Percentiles rank a stretch among this genome's conserved stretches.
phyloP scores from a whole-genome alignment of 2,329 filamentous ascomycete genomes.

The Ophiocordyceps sinensis region DNA sequence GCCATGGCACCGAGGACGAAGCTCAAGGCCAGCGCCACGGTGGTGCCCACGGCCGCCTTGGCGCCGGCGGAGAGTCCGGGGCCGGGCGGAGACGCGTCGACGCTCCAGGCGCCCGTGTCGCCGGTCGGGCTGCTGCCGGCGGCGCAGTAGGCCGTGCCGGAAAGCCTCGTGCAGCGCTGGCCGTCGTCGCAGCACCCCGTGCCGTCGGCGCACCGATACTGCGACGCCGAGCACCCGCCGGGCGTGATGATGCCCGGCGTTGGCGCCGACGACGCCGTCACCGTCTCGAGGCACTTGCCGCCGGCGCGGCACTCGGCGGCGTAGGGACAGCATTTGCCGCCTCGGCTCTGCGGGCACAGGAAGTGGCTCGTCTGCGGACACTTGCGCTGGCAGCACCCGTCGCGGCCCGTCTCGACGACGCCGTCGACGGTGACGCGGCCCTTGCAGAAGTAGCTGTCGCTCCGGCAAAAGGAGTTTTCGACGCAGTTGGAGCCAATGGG shows the following conservation, averaged over 20 bases:
- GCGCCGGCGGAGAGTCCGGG: constrained; percentile 30
- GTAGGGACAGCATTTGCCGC: constrained; percentile 35
- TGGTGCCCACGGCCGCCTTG: constrained; percentile 42
- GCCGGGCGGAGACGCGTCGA: constrained; percentile 5
- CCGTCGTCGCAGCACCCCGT: constrained; percentile 35
- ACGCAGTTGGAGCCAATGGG: constrained; percentile 25
- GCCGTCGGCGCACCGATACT: constrained; percentile 28
- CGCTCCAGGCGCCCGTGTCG: constrained; percentile 11
- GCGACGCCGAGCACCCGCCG: constrained; percentile 28
- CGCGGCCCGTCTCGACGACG: constrained; percentile 7
- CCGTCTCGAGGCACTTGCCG: constrained; percentile 20
- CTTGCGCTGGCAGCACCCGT: constrained; percentile 23
- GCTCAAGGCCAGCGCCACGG: constrained; percentile 29
- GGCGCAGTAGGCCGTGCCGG: constrained; percentile 24
- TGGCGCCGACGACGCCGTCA: constrained; percentile 6
- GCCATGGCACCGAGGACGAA: constrained; percentile 25
- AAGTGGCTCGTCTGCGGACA: constrained; percentile 28
- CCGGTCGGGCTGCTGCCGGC: constrained; percentile 11
- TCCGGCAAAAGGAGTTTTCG: constrained; percentile 19
- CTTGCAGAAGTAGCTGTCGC: constrained; percentile 19
- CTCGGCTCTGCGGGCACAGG: constrained; percentile 26
- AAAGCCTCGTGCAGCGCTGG: constrained; percentile 25
- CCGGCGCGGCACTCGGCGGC: constrained; percentile 25
- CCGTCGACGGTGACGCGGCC: constrained; percentile 9
- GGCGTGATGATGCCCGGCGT: constrained; percentile 11